Percentiles rank a stretch among this genome's conserved stretches.
phyloP scores from a whole-genome alignment of 768 basidiomycete genomes.

The Hygrophorus pudorinus region DNA sequence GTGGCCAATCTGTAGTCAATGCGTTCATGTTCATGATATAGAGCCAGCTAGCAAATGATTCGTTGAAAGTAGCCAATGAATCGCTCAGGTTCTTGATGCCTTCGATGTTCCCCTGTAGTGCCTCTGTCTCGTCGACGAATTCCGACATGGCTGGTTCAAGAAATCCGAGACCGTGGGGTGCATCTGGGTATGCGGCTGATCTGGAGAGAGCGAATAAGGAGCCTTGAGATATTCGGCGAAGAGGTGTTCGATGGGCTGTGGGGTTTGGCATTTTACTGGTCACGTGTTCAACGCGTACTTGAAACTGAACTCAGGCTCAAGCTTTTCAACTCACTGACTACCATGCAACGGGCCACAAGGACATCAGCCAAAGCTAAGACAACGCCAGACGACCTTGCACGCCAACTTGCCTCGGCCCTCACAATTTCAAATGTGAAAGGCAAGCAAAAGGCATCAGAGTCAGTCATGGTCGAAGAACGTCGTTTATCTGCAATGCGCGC shows the following conservation, averaged over 20 bases:
- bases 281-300: not conserved
- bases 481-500: constrained; percentile 45
- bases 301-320: not conserved
- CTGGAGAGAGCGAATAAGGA: constrained; percentile 81
- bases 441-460: constrained; percentile 17
- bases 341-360: not conserved
- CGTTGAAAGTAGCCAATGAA: constrained; percentile 80
- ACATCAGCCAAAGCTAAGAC: not conserved
- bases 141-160: constrained; percentile 78
- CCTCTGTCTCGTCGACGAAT: constrained; percentile 81
- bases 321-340: not conserved
- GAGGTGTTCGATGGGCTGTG: constrained; percentile 68
- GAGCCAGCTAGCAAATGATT: constrained; percentile 85
- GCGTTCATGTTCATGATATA: constrained; percentile 94
- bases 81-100: constrained; percentile 62
- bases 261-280: constrained; percentile 13
- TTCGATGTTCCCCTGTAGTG: constrained; percentile 66
- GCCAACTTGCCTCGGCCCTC: constrained; percentile 19
- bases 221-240: constrained; percentile 84
- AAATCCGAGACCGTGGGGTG: constrained; percentile 78
- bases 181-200: constrained; percentile 61
- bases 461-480: constrained; percentile 21
- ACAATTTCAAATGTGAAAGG: constrained; percentile 20
- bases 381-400: constrained; percentile 19
- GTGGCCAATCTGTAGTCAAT: constrained; percentile 87